Evolutionary conservation across 2,329 filamentous ascomycete species (phyloP).

Genomic region (Monosporascus sp.): DNA sequence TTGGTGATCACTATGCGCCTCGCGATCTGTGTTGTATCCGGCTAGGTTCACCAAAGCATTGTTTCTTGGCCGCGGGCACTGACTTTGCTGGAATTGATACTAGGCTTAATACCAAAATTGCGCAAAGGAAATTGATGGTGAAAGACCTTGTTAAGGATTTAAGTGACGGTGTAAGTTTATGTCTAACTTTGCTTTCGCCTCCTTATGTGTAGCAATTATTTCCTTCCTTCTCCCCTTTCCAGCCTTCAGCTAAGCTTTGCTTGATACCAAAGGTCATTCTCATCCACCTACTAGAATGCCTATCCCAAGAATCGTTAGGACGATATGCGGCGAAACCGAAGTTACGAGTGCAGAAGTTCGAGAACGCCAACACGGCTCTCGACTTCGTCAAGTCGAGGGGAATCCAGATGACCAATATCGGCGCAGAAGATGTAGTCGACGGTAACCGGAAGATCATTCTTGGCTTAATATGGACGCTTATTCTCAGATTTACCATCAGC

Average conservation of each 20-base stretch:
- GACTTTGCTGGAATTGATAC: slow-evolving; percentile 13
- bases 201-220: neutral
- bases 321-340: slow-evolving; percentile 96
- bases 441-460: slow-evolving; percentile 97
- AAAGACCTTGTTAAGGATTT: slow-evolving; percentile 85
- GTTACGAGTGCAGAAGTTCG: slow-evolving; percentile 91
- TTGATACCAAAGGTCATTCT: slow-evolving; percentile 66
- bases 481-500: slow-evolving; percentile 95
- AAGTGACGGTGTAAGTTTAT: slow-evolving; percentile 76
- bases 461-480: slow-evolving; percentile 96
- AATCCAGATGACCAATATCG: slow-evolving; percentile 98
- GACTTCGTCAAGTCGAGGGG: slow-evolving; percentile 87
- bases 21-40: neutral
- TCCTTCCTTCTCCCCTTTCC: neutral
- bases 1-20: slow-evolving; percentile 5
- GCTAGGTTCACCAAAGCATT: slow-evolving; percentile 9
- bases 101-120: slow-evolving; percentile 95
- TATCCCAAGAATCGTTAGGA: slow-evolving; percentile 89
- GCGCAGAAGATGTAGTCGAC: slow-evolving; percentile 96
- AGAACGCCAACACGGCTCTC: slow-evolving; percentile 94
- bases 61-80: slow-evolving; percentile 12
- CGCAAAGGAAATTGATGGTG: slow-evolving; percentile 70
- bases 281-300: slow-evolving; percentile 94
- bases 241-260: slow-evolving; percentile 12
- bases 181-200: neutral